phyloP scores from a whole-genome alignment of 2,329 filamentous ascomycete species.

The Aureobasidium sp. region DNA sequence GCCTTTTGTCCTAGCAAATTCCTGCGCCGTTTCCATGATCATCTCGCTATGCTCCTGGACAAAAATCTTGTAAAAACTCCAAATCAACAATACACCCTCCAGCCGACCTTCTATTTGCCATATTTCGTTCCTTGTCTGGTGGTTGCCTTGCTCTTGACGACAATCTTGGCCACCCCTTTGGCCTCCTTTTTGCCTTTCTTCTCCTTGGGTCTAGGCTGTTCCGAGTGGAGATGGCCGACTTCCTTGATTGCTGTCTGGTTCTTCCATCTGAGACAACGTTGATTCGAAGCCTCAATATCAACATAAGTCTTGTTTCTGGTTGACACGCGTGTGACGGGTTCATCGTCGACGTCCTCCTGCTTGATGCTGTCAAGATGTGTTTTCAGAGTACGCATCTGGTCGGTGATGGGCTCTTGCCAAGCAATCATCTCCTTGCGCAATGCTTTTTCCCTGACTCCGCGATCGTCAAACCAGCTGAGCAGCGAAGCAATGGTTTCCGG shows the following conservation, averaged over 20 bases:
- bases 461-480: constrained; percentile 80
- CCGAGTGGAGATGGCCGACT: constrained; percentile 27
- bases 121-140: constrained; percentile 30
- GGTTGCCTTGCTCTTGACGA: constrained; percentile 32
- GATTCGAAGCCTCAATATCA: constrained; percentile 45
- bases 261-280: constrained; percentile 58
- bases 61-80: constrained; percentile 9
- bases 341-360: constrained; percentile 42
- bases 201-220: constrained; percentile 20
- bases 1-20: constrained; percentile 4
- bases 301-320: constrained; percentile 57
- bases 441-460: constrained; percentile 78
- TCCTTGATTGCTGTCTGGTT: constrained; percentile 40
- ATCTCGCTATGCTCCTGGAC: constrained; percentile 12
- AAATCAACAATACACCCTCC: neutral
- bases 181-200: constrained; percentile 30
- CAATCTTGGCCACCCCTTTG: constrained; percentile 20
- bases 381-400: constrained; percentile 73
- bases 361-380: constrained; percentile 58
- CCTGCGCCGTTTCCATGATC: constrained; percentile 10
- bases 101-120: constrained; percentile 4
- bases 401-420: constrained; percentile 68
- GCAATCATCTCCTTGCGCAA: constrained; percentile 76
- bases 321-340: constrained; percentile 47
- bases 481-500: constrained; percentile 70